phyloP scores from a whole-genome alignment of 2,329 filamentous ascomycete species.

The Microcyclosporella mali region DNA sequence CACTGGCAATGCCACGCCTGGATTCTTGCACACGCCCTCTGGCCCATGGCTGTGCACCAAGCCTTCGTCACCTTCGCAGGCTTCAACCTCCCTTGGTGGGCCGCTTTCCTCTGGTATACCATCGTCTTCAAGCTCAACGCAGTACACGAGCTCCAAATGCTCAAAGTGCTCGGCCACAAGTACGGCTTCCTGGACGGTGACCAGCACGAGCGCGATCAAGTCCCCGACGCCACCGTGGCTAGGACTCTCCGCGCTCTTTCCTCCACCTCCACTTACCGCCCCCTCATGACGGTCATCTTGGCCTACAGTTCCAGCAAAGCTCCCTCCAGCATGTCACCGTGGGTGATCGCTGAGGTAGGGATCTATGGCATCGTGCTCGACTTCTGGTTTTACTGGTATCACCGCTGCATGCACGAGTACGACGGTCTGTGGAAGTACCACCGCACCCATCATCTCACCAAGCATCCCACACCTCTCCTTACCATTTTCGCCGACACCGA shows the following conservation, averaged over 20 bases:
- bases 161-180: conserved; percentile 35
- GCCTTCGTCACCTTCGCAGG: conserved; percentile 30
- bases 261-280: conserved; percentile 13
- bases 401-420: conserved; percentile 39
- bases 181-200: conserved; percentile 43
- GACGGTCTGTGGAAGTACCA: conserved; percentile 40
- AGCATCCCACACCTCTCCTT: conserved; percentile 41
- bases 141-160: conserved; percentile 36
- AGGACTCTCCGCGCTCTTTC: conserved; percentile 18
- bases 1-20: conserved; percentile 36
- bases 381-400: conserved; percentile 42
- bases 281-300: conserved; percentile 16
- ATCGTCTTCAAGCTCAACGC: conserved; percentile 37
- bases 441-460: conserved; percentile 43
- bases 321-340: conserved; percentile 23
- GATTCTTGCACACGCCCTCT: conserved; percentile 35
- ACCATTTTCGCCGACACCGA: conserved; percentile 39
- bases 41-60: conserved; percentile 37
- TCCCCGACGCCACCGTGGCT: conserved; percentile 32
- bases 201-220: conserved; percentile 39
- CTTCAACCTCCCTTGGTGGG: conserved; percentile 27
- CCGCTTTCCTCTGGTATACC: conserved; percentile 35
- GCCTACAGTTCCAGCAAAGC: conserved; percentile 10
- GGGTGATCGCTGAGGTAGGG: conserved; percentile 36
- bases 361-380: conserved; percentile 41